Base-by-base conservation (phyloP, 257 asterid species). In the Lavandula angustifolia region DNA sequence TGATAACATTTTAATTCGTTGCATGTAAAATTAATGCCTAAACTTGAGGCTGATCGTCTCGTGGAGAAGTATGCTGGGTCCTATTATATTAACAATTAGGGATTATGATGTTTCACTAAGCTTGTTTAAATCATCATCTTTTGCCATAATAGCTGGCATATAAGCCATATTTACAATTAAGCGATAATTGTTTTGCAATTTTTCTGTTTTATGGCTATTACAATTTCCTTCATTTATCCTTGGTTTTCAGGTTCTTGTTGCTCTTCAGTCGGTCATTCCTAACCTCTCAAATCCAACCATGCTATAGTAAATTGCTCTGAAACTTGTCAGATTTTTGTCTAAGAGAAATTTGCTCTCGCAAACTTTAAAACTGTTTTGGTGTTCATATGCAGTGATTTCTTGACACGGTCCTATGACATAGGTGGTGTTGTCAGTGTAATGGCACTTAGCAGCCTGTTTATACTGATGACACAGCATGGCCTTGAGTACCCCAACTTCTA, bases 361-460 rank as follows among this genome's bases (percentile, higher is more conserved):
- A 34, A 42, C 49, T 62, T 27, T 7, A 9, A 31, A 43, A 22
- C 34, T 56, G 40, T 16, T 40, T 43, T 65, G 34, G 52, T n/a
- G 67, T 59, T 22, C 27, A 1, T 51, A 10, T 80, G 81, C 89
- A 92, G 98, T 81, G 98, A 92, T 79, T 92, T 92, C 85, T 84
- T 92, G 87, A 89, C 96, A 14, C 84, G 81, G 58, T 92, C 98
- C 33, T 89, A 89, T 77, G 97, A 87, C 78, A 80, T 89, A 67
- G 98, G 98, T 72, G 98, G 98, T 65, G 96, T 92, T 32, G 82
- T 87, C 72, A 92, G 98, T 76, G 97, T 92, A 41, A 89, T 89
- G 98, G 89, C 97, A 56, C 97, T 92, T 53, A 87, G 94, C 86
- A 83, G 99, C 70, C 81, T 92, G 62, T 87, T 55, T 74, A 70